A percentile compares a stretch with the other conserved stretches of the same genome.
phyloP scores from a whole-genome alignment of 2,329 filamentous ascomycete genomes.

The Epichloe sp. region DNA sequence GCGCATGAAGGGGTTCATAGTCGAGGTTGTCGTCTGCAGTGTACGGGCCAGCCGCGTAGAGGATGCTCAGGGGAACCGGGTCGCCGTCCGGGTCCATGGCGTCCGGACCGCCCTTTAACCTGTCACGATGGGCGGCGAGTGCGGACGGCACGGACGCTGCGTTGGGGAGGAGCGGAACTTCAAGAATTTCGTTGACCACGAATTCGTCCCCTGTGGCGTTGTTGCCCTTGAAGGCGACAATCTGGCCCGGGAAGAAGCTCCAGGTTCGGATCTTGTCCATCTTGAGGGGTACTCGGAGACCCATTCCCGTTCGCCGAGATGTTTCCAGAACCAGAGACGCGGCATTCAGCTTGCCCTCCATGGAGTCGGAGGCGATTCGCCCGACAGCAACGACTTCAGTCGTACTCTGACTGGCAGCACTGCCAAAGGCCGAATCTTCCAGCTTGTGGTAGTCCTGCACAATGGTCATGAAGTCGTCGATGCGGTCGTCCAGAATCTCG shows the following conservation, averaged over 20 bases:
- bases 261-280: slow-evolving; percentile 54
- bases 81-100: slow-evolving; percentile 40
- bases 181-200: slow-evolving; percentile 61
- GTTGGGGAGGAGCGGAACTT: slow-evolving; percentile 59
- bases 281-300: slow-evolving; percentile 67
- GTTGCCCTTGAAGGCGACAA: slow-evolving; percentile 74
- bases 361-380: slow-evolving; percentile 75
- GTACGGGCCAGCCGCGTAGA: slow-evolving; percentile 78
- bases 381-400: slow-evolving; percentile 82
- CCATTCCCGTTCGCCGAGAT: slow-evolving; percentile 70
- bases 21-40: slow-evolving; percentile 85
- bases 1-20: slow-evolving; percentile 71
- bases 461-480: slow-evolving; percentile 73
- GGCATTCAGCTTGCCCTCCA: slow-evolving; percentile 75
- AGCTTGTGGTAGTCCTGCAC: slow-evolving; percentile 63
- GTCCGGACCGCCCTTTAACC: slow-evolving; percentile 51
- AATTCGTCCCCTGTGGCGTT: slow-evolving; percentile 82
- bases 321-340: slow-evolving; percentile 82
- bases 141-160: slow-evolving; percentile 56
- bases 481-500: slow-evolving; percentile 86
- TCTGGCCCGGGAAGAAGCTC: slow-evolving; percentile 89
- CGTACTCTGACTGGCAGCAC: slow-evolving; percentile 72
- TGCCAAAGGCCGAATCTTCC: slow-evolving; percentile 73
- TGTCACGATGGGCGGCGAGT: slow-evolving; percentile 56
- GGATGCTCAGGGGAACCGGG: slow-evolving; percentile 57